Evolutionary conservation across 805 yeast genomes (phyloP), one percentile per base, ranked within the genome.

Genomic region (Maudiozyma saulgeensis): DNA sequence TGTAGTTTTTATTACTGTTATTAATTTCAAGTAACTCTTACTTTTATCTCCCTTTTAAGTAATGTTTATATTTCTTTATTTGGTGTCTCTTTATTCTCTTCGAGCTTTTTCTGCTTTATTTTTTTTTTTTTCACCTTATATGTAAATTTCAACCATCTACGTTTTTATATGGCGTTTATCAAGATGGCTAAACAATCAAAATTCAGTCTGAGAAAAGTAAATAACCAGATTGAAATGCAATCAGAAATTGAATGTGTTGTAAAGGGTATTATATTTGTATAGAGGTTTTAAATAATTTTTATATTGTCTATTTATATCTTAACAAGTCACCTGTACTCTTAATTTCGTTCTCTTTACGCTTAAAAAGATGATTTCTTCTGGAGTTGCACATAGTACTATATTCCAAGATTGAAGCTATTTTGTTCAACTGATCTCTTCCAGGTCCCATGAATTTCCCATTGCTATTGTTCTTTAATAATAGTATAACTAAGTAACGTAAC

Each of bases 401-500:
- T 21, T 53, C 56, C 21, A 53, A 31, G 8, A 49, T 18, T 1
- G 49, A 34, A 0, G 54, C 48, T 39, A 59, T 43, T 42, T 51
- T 55, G 37, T 49, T 52, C 44, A 59, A 47, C 46, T 57, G 55
- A 9, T 54, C 60, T 44, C 59, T 56, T 13, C 51, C 56, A 11
- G 53, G 47, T 6, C 60, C 58, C 43, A 50, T 51, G 11, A 44
- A 38, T 18, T 49, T 42, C 23, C 50, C 51, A 11, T 49, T 51
- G 11, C 44, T 53, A 32, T 56, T 51, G 6, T 61, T 63, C 47
- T 73, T 62, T 9, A 80, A 46, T 49, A 82, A 56, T 51, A 75
- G 73, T 46, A 76, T 76, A 37, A 74, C 69, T n/a, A 84, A 51
- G 57, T 81, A 82, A 55, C 80, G 81, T 42, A 83, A 64, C 90